Conservation (phyloP, 805 yeast genomes). For the Myxozyma lipomycoides region DNA sequence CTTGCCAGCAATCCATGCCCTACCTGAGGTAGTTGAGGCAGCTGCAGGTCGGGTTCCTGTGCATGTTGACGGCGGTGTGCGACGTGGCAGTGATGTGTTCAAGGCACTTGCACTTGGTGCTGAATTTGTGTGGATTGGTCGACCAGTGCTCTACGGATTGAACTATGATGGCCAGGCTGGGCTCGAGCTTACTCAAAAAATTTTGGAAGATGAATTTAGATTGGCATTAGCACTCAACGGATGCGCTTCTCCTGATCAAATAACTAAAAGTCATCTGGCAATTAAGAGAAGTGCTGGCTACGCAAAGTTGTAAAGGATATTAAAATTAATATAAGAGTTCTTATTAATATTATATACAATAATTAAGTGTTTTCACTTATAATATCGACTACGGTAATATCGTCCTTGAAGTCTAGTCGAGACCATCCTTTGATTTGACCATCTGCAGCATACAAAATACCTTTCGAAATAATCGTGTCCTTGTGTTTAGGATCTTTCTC, state of each 20-base stretch:
- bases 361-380: conserved; percentile 5
- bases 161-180: conserved; percentile 68
- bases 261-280: conserved; percentile 11
- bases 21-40: conserved; percentile 49
- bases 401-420: conserved; percentile 16
- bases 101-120: conserved; percentile 71
- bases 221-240: conserved; percentile 29
- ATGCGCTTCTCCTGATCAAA: conserved; percentile 11
- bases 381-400: conserved; percentile 21
- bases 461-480: conserved; percentile 1
- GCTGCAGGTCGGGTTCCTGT: conserved; percentile 50
- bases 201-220: conserved; percentile 27
- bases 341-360: not conserved
- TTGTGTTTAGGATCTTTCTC: conserved; percentile 7
- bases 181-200: conserved; percentile 39
- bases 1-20: conserved; percentile 59
- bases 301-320: conserved; percentile 1
- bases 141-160: conserved; percentile 65
- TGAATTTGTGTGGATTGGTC: conserved; percentile 59
- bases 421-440: conserved; percentile 23
- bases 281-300: not conserved
- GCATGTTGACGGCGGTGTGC: conserved; percentile 65
- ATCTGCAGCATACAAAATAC: conserved; percentile 13
- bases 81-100: conserved; percentile 62
- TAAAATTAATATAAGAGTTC: not conserved